phyloP scores from a whole-genome alignment of 2,329 filamentous ascomycete species.

The Curvularia eragrostidis region DNA sequence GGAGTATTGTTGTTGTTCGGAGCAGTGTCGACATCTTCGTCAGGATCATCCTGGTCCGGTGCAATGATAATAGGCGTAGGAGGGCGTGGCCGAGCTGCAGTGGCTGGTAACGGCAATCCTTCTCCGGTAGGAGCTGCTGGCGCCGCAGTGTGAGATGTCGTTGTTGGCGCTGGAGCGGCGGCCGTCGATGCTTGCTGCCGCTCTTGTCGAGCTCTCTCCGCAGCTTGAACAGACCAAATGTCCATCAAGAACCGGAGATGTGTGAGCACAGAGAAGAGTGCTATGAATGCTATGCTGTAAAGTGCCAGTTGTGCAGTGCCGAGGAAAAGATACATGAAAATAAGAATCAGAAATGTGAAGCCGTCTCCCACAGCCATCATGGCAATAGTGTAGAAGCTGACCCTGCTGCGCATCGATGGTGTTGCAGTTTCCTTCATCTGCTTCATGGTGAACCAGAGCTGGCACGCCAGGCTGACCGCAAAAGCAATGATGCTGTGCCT shows the following conservation, averaged over 20 bases:
- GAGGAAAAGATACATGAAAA: conserved; percentile 60
- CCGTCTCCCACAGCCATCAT: conserved; percentile 68
- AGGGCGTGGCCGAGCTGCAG: conserved; percentile 53
- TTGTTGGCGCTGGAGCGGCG: conserved; percentile 28
- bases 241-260: conserved; percentile 71
- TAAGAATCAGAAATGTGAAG: conserved; percentile 62
- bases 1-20: conserved; percentile 31
- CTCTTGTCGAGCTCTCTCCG: conserved; percentile 54
- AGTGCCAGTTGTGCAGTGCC: conserved; percentile 63
- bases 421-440: conserved; percentile 71
- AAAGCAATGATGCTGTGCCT: conserved; percentile 62
- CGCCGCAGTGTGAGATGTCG: conserved; percentile 28
- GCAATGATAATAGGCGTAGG: conserved; percentile 65
- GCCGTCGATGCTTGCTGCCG: conserved; percentile 51
- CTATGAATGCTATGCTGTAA: conserved; percentile 63
- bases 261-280: conserved; percentile 66
- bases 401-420: conserved; percentile 67
- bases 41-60: conserved; percentile 63
- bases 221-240: conserved; percentile 69
- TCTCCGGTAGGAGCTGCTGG: conserved; percentile 34
- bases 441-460: conserved; percentile 64
- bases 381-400: conserved; percentile 69
- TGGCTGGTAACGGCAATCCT: conserved; percentile 59
- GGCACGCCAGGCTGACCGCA: conserved; percentile 57
- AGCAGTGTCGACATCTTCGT: conserved; percentile 37